Conservation (phyloP, 2,329 filamentous ascomycete species). For the Penicillium digitatum region DNA sequence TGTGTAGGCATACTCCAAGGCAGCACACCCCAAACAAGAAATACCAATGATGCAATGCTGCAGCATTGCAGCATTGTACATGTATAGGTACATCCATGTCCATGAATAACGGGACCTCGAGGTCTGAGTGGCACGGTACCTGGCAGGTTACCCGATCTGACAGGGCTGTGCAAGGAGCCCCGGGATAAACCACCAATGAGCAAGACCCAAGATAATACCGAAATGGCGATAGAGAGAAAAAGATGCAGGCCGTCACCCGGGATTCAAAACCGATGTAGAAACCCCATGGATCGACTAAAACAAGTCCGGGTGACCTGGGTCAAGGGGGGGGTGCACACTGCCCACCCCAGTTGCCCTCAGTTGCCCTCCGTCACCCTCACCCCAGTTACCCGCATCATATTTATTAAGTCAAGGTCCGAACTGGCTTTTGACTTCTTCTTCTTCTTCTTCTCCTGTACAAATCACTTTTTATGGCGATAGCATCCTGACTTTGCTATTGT, state of each 20-base stretch:
- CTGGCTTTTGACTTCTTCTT: background rate
- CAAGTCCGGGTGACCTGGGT: conserved; percentile 8
- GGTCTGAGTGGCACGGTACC: conserved; percentile 8
- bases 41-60: background rate
- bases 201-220: background rate
- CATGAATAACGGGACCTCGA: background rate
- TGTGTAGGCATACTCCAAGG: background rate
- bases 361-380: background rate
- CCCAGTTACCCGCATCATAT: background rate
- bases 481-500: background rate
- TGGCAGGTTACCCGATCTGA: conserved; percentile 7
- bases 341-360: background rate
- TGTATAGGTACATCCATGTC: background rate
- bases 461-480: conserved; percentile 3
- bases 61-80: background rate
- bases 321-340: conserved; percentile 8
- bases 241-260: conserved; percentile 1
- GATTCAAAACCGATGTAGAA: background rate
- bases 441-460: background rate
- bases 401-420: conserved; percentile 7
- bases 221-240: background rate
- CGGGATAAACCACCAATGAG: background rate
- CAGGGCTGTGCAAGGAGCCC: conserved; percentile 2
- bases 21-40: background rate
- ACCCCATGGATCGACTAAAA: background rate